These are phyloP conservation scores for Leishmania amazonensis DNA, from an alignment of 208 protist species.

Conservation along the genomic window DNA sequence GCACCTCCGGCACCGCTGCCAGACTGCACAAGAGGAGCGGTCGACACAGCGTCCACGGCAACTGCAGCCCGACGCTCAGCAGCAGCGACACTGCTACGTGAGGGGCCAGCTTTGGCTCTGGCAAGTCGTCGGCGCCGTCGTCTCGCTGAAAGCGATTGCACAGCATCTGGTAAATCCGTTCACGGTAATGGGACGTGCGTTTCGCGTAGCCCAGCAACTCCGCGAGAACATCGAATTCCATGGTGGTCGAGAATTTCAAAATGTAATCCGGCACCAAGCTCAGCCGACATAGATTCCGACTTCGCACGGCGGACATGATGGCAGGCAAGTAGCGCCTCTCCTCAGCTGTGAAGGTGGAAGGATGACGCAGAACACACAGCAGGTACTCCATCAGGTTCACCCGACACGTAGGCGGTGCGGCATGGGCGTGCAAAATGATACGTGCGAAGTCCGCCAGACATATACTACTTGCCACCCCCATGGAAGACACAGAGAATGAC, in stretches of 20 bases:
- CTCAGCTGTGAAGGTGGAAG: conserved; percentile 15
- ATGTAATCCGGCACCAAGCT: conserved; percentile 21
- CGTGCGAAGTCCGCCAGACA: not conserved
- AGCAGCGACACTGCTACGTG: conserved; percentile 9
- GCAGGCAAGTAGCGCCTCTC: conserved; percentile 25
- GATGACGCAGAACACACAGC: conserved; percentile 23
- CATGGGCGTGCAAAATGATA: not conserved
- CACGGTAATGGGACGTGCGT: not conserved
- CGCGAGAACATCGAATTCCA: conserved; percentile 10
- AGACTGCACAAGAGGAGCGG: conserved; percentile 10
- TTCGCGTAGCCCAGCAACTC: not conserved
- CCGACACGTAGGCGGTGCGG: not conserved
- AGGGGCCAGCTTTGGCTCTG: not conserved
- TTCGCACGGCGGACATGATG: conserved; percentile 20
- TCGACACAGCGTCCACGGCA: conserved; percentile 1
- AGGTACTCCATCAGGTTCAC: conserved; percentile 35
- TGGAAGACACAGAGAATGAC: not conserved
- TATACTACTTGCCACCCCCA: not conserved
- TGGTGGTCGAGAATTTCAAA: conserved; percentile 8
- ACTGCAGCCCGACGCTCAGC: not conserved
- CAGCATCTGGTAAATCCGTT: not conserved
- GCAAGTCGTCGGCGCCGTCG: not conserved
- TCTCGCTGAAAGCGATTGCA: not conserved
- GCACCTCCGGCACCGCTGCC: conserved; percentile 1
- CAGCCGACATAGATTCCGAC: not conserved